Conservation (phyloP, 371 early-diverging fungal species). For the Choanephora cucurbitarum region DNA sequence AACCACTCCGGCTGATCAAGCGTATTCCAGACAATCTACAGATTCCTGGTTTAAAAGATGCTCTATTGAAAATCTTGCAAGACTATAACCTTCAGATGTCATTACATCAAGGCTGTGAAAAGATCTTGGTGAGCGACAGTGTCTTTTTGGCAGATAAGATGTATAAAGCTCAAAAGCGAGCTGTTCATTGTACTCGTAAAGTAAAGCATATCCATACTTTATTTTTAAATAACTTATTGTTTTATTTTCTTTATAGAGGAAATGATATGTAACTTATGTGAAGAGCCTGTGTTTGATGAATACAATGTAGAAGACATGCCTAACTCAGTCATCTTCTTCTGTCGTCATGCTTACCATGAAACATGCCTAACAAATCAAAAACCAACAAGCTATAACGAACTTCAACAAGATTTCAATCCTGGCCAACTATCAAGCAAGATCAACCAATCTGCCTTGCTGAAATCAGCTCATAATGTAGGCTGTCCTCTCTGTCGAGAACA, state of each 20-base stretch:
- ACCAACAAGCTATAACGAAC: conserved; percentile 9
- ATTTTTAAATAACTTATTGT: neutral
- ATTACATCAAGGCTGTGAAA: conserved; percentile 84
- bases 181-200: conserved; percentile 59
- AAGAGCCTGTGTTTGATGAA: conserved; percentile 55
- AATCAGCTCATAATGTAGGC: conserved; percentile 49
- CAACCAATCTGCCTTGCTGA: conserved; percentile 56
- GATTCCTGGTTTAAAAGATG: conserved; percentile 80
- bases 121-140: conserved; percentile 84
- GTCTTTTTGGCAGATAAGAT: conserved; percentile 76
- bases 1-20: conserved; percentile 78
- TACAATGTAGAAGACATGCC: conserved; percentile 33
- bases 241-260: conserved; percentile 37
- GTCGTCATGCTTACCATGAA: conserved; percentile 75
- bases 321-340: conserved; percentile 70
- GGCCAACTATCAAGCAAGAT: conserved; percentile 50
- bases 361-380: conserved; percentile 56
- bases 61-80: conserved; percentile 83
- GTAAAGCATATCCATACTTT: neutral
- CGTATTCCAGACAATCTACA: conserved; percentile 78
- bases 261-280: conserved; percentile 65
- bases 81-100: conserved; percentile 89
- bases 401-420: conserved; percentile 19
- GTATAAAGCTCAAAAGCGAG: conserved; percentile 71
- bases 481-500: conserved; percentile 63